phyloP scores from a whole-genome alignment of 2,329 filamentous ascomycete genomes.

The Colletotrichum tropicicola region DNA sequence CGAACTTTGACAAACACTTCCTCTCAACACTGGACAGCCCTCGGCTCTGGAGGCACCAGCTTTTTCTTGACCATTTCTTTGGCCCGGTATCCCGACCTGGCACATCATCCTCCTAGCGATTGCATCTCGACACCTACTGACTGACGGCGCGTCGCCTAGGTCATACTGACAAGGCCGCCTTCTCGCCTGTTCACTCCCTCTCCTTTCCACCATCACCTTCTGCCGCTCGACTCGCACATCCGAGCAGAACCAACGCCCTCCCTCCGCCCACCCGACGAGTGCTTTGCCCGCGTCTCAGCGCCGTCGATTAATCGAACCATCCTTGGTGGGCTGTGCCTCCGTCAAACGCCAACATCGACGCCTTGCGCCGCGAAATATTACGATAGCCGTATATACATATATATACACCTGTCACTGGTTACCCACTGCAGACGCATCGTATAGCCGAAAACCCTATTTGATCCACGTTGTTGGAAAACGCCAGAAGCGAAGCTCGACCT shows the following conservation, averaged over 20 bases:
- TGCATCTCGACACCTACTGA: constrained; percentile 15
- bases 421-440: neutral
- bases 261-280: neutral
- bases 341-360: neutral
- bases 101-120: neutral
- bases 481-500: neutral
- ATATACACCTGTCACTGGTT: too few relatives aligned
- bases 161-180: constrained; percentile 4
- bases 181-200: constrained; percentile 7
- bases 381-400: too few relatives aligned
- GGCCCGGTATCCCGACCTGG: neutral
- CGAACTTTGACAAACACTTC: constrained; percentile 29
- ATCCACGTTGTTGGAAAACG: neutral
- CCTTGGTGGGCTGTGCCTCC: constrained; percentile 17
- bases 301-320: neutral
- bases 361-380: too few relatives aligned
- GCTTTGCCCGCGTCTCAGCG: neutral
- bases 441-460: neutral
- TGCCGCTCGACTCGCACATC: constrained; percentile 3
- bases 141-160: constrained; percentile 19
- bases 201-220: neutral
- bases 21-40: constrained; percentile 19
- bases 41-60: constrained; percentile 24
- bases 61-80: constrained; percentile 9
- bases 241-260: too few relatives aligned